phyloP scores from a whole-genome alignment of 2,329 filamentous ascomycete genomes.

The Microdochium nivale region DNA sequence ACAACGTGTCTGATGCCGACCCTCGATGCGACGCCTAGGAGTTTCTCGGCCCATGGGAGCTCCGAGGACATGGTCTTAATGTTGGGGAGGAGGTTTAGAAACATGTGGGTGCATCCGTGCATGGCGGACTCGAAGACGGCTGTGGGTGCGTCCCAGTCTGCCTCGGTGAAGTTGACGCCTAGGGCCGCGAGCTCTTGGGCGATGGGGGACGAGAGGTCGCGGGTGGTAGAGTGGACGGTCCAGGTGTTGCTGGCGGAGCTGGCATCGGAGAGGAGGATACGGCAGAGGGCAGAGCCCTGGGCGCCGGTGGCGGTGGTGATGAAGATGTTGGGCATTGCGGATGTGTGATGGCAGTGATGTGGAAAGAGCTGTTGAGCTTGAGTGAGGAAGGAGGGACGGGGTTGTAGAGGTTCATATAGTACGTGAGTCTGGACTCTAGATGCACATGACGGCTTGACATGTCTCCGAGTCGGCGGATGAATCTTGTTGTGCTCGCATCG shows the following conservation, averaged over 20 bases:
- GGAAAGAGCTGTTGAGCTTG: too few species aligned
- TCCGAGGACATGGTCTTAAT: neutral
- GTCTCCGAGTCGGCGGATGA: too few species aligned
- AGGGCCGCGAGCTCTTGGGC: neutral
- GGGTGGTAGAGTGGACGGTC: neutral
- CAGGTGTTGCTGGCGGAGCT: neutral
- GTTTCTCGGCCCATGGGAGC: neutral
- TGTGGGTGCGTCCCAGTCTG: neutral
- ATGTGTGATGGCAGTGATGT: too few species aligned
- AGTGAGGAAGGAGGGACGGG: too few species aligned
- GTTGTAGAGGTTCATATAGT: too few species aligned
- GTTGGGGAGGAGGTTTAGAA: neutral
- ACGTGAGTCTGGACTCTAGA: too few species aligned
- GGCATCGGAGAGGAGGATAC: neutral
- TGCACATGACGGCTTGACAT: too few species aligned
- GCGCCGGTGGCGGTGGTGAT: neutral
- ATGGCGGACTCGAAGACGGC: neutral
- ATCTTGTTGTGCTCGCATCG: too few species aligned
- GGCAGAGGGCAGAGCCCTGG: neutral
- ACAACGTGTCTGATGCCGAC: neutral
- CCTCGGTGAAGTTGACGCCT: neutral
- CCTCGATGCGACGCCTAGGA: neutral
- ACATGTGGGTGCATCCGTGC: neutral
- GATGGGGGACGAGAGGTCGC: neutral
- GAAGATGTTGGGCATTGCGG: neutral